Evolutionary conservation across 805 yeast species (phyloP), one percentile per base, ranked within the genome.

Genomic region (Ogataea chonburiensis): DNA sequence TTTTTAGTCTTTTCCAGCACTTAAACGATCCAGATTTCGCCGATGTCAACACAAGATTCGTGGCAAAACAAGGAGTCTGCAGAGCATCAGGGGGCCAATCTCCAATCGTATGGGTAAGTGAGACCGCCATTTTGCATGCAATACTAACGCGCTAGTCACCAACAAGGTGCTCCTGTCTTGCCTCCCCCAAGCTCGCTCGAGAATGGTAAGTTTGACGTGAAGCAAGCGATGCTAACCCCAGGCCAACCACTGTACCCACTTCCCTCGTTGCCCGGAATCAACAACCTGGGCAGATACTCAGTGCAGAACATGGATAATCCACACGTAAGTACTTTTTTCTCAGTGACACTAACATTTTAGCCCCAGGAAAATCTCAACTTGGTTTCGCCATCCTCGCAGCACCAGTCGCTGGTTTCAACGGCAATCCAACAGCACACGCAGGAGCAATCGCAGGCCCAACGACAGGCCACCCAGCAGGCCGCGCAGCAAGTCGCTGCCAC

Each of bases 121-220:
- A 5, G 17, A 14, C 5, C 6, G 6, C 9, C 5, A 15, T 10
- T 20, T 10, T 16, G 5, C 19, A 16, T 9, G 8, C n/a, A n/a
- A n/a, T 31, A 46, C 53, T 45, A 46, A 47, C 51, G 36, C 7
- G 7, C 16, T 10, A 74, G 79, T 47, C 79, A 76, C 52, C 80
- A 72, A 55, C 74, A 45, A 42, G 49, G 44, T 44, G 62, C 79
- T 5, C 80, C 80, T 8, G 79, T 75, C 12, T 63, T 76, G 43
- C 81, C 81, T 5, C 80, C 81, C 9, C 81, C 81, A 12, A 74
- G 57, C 25, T 52, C 56, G 18, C 61, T 73, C 43, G 78, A 73
- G 49, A 62, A 71, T 37, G 72, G 75, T 67, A 67, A 35, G 72
- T 24, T 28, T 14, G 30, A 27, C 15, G 30, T 26, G 17, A 15